Percentiles rank a stretch among this genome's conserved stretches.
Conservation (phyloP, 2,329 filamentous ascomycete genomes). For the Fusarium circinatum region DNA sequence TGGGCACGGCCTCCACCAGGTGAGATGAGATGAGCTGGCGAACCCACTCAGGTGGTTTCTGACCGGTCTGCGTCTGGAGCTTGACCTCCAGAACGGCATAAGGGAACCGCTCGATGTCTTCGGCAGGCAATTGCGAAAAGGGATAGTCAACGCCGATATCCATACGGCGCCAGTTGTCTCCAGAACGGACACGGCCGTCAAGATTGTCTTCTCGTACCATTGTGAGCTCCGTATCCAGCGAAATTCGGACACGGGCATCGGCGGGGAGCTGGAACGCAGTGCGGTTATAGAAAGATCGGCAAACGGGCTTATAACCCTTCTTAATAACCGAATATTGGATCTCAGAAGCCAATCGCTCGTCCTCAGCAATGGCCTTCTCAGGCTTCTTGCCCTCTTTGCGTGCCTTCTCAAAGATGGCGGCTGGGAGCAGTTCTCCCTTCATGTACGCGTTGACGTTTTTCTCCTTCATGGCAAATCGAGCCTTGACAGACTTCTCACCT, state of each 20-base stretch:
- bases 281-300: constrained; percentile 96
- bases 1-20: constrained; percentile 97
- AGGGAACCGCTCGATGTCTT: constrained; percentile 90
- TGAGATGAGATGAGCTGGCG: constrained; percentile 92
- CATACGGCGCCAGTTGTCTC: constrained; percentile 94
- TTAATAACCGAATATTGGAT: constrained; percentile 93
- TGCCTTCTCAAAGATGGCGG: constrained; percentile 94
- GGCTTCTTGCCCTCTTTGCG: constrained; percentile 95
- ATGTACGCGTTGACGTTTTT: constrained; percentile 96
- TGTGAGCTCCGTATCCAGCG: constrained; percentile 93
- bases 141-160: constrained; percentile 98
- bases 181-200: constrained; percentile 78
- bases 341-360: constrained; percentile 89
- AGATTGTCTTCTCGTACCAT: constrained; percentile 97
- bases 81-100: constrained; percentile 98
- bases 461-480: constrained; percentile 93
- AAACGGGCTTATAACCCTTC: constrained; percentile 87
- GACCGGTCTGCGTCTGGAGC: constrained; percentile 93
- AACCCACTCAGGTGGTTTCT: constrained; percentile 97
- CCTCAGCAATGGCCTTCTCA: constrained; percentile 88
- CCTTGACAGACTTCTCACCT: constrained; percentile 98
- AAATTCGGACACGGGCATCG: constrained; percentile 95
- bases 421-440: constrained; percentile 83
- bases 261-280: constrained; percentile 97
- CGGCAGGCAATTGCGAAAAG: constrained; percentile 85